phyloP scores from a whole-genome alignment of 805 yeast species.

The Zygosaccharomyces bailii region DNA sequence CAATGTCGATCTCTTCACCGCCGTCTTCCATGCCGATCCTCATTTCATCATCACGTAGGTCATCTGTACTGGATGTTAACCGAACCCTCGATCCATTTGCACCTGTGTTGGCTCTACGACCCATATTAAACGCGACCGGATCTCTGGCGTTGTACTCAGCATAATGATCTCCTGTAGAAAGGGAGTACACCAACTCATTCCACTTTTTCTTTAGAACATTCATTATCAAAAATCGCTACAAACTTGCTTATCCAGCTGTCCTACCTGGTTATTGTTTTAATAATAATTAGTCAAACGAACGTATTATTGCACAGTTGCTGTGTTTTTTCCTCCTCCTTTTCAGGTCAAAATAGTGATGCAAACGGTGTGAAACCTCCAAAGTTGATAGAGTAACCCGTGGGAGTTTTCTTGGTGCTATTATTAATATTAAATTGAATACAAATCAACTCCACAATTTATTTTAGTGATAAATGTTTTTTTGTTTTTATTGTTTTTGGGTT shows the following conservation, averaged over 20 bases:
- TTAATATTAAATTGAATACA: not conserved
- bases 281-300: not conserved
- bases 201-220: constrained; percentile 43
- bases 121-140: constrained; percentile 31
- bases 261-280: too few species aligned
- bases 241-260: too few species aligned
- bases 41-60: constrained; percentile 19
- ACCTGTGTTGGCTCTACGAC: constrained; percentile 21
- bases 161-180: constrained; percentile 65
- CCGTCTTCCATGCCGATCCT: constrained; percentile 17
- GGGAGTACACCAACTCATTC: constrained; percentile 58
- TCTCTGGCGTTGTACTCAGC: constrained; percentile 59
- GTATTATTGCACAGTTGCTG: not conserved
- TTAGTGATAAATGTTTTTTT: not conserved
- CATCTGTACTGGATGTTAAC: constrained; percentile 16
- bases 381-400: not conserved
- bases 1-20: constrained; percentile 43
- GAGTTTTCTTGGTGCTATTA: not conserved
- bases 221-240: constrained; percentile 30
- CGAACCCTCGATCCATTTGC: constrained; percentile 19
- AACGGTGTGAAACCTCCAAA: not conserved
- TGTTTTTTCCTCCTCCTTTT: not conserved
- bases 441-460: not conserved
- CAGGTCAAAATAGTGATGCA: not conserved
- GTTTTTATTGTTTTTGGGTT: not conserved